Conservation (phyloP, 1,139 yeast genomes). For the Debaryomycetaceae sp. region DNA sequence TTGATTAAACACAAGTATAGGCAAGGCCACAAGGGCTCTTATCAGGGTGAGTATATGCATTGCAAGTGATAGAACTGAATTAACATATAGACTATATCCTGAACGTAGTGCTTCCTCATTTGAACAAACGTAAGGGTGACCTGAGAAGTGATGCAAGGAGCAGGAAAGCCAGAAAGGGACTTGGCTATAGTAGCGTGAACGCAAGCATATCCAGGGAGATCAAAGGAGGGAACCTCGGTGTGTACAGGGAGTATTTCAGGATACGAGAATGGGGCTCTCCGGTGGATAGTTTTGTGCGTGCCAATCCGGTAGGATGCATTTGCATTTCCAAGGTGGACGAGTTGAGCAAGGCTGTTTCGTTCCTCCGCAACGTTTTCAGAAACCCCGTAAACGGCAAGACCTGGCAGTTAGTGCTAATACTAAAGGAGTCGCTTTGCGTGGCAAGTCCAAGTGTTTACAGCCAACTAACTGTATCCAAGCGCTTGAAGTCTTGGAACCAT, state of each 20-base stretch:
- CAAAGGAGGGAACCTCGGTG: background rate
- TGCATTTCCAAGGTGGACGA: background rate
- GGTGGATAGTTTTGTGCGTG: background rate
- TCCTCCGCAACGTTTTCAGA: background rate
- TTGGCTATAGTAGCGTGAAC: background rate
- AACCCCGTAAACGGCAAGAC: background rate
- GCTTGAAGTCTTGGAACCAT: background rate
- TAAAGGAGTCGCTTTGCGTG: background rate
- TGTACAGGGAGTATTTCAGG: background rate
- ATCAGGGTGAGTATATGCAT: slow-evolving; percentile 5
- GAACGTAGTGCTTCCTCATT: background rate
- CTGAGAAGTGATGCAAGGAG: background rate
- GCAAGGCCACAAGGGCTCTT: slow-evolving; percentile 1
- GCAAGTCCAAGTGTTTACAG: background rate
- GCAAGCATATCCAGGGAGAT: background rate
- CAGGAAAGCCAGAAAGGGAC: background rate
- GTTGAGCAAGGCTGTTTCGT: background rate
- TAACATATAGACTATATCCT: slow-evolving; percentile 3
- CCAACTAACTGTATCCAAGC: background rate
- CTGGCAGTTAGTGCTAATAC: background rate
- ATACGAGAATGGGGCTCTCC: background rate
- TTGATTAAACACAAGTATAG: slow-evolving; percentile 6
- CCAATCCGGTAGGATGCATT: background rate
- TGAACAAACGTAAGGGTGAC: background rate
- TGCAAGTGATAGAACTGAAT: background rate